Evolutionary conservation across 2,329 filamentous ascomycete species (phyloP), one percentile per base, ranked within the genome.

Genomic region (Colletotrichum phormii): DNA sequence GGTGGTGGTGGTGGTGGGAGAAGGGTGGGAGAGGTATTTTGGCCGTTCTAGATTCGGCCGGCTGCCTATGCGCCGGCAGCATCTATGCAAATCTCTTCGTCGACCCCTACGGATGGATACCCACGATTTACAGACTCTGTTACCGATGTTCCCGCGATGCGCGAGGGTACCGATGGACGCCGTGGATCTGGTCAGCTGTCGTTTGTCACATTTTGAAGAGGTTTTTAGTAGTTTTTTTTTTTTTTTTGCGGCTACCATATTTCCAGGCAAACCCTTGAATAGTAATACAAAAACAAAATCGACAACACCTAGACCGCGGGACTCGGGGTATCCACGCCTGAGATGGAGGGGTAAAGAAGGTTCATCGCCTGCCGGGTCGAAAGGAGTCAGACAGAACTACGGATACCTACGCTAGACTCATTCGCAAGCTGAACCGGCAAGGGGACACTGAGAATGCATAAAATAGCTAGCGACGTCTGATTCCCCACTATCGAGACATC

Each of bases 151-250:
- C 31, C 58, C 37, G 18, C 68, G 68, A 67, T 71, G 64, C 64
- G 64, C 58, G 33, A 63, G 51, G 26, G 31, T 29, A 11, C 33
- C 68, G 68, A 62, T 51, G 37, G 35, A 13, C 31, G 42, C 51
- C 64, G 59, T 37, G 53, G 65, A 69, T 72, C 69, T 69, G 6
- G 54, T 69, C 69, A 69, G 26, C 59, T 63, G 26, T 72, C 69
- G 64, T 60, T 33, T 72, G 31, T 72, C 69, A 64, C 31, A 68
- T 63, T 33, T 22, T 15, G 26, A 18, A 51, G 7, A 22, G 22
- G 6, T 42, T 11, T 31, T n/a, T n/a, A n/a, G n/a, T n/a, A n/a
- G n/a, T n/a, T n/a, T n/a, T n/a, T n/a, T n/a, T n/a, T n/a, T n/a
- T 33, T 18, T 26, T 24, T 5, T 22, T 49, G 15, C 35, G 15